These are phyloP conservation scores for Backusella parvicylindrica DNA, from an alignment of 192 early-diverging fungal genomes.

Conservation along the genomic window DNA sequence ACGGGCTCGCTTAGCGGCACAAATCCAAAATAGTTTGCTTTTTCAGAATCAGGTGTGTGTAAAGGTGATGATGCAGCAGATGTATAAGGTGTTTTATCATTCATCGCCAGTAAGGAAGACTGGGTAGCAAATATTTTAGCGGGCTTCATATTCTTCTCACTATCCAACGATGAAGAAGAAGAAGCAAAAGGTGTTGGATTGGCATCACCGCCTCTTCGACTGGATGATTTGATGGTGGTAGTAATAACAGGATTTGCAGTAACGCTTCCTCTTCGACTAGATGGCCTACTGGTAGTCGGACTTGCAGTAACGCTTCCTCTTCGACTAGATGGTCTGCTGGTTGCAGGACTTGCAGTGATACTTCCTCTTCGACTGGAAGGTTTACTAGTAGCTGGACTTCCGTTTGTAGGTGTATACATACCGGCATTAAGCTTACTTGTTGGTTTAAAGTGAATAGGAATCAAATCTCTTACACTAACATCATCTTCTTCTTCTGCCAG, in stretches of 20 bases:
- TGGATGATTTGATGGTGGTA: neutral
- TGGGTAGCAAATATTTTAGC: constrained; percentile 2
- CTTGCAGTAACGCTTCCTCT: neutral
- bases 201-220: neutral
- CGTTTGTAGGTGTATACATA: neutral
- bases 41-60: neutral
- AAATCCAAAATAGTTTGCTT: neutral
- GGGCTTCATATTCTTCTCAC: neutral
- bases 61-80: constrained; percentile 17
- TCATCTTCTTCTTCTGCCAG: constrained; percentile 12
- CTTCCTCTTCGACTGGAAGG: neutral
- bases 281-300: neutral
- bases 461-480: constrained; percentile 30
- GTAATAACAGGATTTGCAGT: neutral
- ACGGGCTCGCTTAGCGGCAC: neutral
- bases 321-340: neutral
- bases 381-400: neutral
- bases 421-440: constrained; percentile 14
- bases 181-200: neutral
- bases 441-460: constrained; percentile 25
- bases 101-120: neutral
- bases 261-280: neutral
- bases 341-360: neutral
- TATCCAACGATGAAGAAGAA: neutral
- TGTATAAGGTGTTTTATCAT: constrained; percentile 14